Evolutionary conservation across 106 monocot genomes (phyloP), one percentile per base, ranked within the genome.

Genomic region (Phalaenopsis aphrodite): DNA sequence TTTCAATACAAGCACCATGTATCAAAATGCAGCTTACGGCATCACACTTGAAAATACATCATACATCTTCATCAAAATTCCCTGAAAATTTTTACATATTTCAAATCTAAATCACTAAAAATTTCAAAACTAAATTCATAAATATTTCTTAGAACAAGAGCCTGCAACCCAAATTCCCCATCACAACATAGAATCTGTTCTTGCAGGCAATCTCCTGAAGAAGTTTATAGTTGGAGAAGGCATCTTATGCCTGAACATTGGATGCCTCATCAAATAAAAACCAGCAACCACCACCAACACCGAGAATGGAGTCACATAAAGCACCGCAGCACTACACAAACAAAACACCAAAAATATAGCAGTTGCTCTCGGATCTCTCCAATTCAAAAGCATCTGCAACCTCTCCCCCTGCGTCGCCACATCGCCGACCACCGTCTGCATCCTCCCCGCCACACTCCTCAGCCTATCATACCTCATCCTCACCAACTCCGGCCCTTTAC

Each of bases 261-360:
- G 94, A 77, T 91, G 91, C 89, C 94, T 91, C 94, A 94, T 94
- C 48, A 81, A 2, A 55, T 86, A 94, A 79, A 94, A 89, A 24
- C 88, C 94, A 0, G 18, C 36, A 0, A 84, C 6, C 6, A 86
- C 56, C 0, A 61, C 80, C n/a, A 89, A 68, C 73, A 94, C 83
- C 78, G 82, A 79, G 80, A 88, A 86, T 2, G 89, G 91, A 8
- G 85, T 88, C 23, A 87, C 83, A 11, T 88, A 91, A 14, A 90
- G 75, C 8, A 83, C 82, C 39, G 88, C 2, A 2, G 91, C 91
- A 1, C 84, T 55, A 2, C 79, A 8, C 10, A 91, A 56, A 55
- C 94, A 91, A 71, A 86, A 85, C 12, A 85, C 18, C 79, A 89
- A 42, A 52, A 94, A 94, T 21, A 94, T 75, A 8, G 77, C 67